phyloP scores from a whole-genome alignment of 257 asterid species.

The Solanum chilense region DNA sequence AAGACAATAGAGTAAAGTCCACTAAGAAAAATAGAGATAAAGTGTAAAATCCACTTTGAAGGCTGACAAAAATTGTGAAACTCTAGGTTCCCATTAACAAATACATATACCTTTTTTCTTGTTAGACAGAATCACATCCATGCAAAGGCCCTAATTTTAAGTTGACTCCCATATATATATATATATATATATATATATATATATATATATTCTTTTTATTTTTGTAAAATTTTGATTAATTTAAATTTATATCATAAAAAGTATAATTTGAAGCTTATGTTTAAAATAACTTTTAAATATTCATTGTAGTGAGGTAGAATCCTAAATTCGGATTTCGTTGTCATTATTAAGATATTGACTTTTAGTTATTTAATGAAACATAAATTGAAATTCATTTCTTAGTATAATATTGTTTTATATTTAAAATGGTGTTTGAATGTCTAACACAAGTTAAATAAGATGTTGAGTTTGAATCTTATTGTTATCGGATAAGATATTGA shows the following conservation, averaged over 20 bases:
- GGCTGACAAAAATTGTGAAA: background rate
- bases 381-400: background rate
- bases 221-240: too few species aligned
- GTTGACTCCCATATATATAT: conserved; percentile 7
- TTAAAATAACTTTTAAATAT: too few species aligned
- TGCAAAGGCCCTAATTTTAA: background rate
- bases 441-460: background rate
- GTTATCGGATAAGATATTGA: background rate
- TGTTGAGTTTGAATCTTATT: background rate
- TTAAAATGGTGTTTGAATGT: background rate
- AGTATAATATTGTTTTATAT: background rate
- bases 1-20: background rate
- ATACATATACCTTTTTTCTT: background rate
- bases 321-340: rapidly evolving
- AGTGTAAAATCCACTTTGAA: background rate
- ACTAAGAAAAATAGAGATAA: background rate
- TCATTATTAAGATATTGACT: background rate
- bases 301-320: too few species aligned
- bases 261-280: background rate
- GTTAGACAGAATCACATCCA: background rate
- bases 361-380: too few species aligned
- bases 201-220: too few species aligned
- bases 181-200: too few species aligned
- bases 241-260: too few species aligned
- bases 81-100: background rate